These are phyloP conservation scores for Alternaria alternata DNA, from an alignment of 2,329 filamentous ascomycete genomes.

Conservation along the genomic window DNA sequence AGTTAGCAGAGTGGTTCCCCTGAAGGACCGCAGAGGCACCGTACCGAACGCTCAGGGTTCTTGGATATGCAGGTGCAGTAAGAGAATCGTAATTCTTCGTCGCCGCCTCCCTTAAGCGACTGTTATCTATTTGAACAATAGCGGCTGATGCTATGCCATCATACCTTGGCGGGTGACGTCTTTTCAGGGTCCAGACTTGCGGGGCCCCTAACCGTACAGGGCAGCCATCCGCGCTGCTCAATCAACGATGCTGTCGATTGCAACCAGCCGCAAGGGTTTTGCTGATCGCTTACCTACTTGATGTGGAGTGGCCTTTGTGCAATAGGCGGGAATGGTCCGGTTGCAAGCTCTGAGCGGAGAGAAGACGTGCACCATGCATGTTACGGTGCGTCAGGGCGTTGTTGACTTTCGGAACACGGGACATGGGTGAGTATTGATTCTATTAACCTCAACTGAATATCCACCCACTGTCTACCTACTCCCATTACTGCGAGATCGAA, in stretches of 20 bases:
- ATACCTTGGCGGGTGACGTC: conserved; percentile 26
- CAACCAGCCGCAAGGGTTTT: conserved; percentile 7
- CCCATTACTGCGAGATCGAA: neutral
- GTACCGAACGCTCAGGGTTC: neutral
- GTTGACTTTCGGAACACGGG: neutral
- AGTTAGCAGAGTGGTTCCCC: neutral
- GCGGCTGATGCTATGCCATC: conserved; percentile 18
- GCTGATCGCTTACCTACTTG: conserved; percentile 3
- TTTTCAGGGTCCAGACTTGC: conserved; percentile 24
- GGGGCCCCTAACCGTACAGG: conserved; percentile 15
- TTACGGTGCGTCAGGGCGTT: conserved; percentile 5
- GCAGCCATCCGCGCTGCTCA: conserved; percentile 10
- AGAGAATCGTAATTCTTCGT: conserved; percentile 6
- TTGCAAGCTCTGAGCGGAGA: neutral
- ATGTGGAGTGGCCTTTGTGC: neutral
- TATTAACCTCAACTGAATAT: neutral
- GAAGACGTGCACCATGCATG: conserved; percentile 5
- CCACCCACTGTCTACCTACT: neutral
- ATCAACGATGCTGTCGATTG: conserved; percentile 11
- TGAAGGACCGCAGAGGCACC: neutral
- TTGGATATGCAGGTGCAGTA: neutral
- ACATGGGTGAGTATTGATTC: neutral
- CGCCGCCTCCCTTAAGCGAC: conserved; percentile 1
- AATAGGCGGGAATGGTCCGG: conserved; percentile 15
- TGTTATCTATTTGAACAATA: conserved; percentile 14